These are phyloP conservation scores for Xylariaceae sp. DNA, from an alignment of 2,329 filamentous ascomycete genomes.

Conservation along the genomic window DNA sequence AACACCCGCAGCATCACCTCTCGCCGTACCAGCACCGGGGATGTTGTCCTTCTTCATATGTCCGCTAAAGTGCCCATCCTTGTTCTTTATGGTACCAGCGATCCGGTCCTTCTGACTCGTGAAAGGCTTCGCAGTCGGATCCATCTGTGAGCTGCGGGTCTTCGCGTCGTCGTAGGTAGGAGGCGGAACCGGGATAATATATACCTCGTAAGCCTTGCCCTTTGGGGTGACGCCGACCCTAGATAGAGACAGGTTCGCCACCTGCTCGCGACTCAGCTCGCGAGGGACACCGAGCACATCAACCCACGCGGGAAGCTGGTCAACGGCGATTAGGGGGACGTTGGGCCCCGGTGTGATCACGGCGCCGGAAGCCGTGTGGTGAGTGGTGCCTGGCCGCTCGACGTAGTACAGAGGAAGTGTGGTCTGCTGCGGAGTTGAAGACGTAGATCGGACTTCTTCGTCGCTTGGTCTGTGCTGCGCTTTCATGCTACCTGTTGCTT, in stretches of 20 bases:
- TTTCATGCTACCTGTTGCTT: neutral
- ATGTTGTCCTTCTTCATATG: neutral
- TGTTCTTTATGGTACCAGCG: neutral
- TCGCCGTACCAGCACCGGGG: neutral
- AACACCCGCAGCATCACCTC: neutral
- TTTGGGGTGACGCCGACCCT: conserved; percentile 46
- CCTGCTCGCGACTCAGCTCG: conserved; percentile 47
- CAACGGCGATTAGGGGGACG: conserved; percentile 61
- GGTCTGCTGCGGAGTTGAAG: conserved; percentile 1
- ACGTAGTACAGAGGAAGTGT: conserved; percentile 50
- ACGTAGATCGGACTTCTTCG: neutral
- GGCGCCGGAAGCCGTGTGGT: conserved; percentile 36
- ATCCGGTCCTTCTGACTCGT: neutral
- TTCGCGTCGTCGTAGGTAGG: neutral
- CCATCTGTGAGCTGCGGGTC: neutral
- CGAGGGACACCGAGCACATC: conserved; percentile 53
- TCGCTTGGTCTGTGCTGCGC: neutral
- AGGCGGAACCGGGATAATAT: conserved; percentile 23
- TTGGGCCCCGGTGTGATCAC: conserved; percentile 44
- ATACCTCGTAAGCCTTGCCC: conserved; percentile 38
- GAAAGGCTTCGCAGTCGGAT: conserved; percentile 10
- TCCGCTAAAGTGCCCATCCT: neutral
- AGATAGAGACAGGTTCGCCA: conserved; percentile 45
- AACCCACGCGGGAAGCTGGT: conserved; percentile 57
- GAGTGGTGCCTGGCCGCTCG: conserved; percentile 48